phyloP scores from a whole-genome alignment of 805 yeast species.

The Wilhelminamyces savonicus region DNA sequence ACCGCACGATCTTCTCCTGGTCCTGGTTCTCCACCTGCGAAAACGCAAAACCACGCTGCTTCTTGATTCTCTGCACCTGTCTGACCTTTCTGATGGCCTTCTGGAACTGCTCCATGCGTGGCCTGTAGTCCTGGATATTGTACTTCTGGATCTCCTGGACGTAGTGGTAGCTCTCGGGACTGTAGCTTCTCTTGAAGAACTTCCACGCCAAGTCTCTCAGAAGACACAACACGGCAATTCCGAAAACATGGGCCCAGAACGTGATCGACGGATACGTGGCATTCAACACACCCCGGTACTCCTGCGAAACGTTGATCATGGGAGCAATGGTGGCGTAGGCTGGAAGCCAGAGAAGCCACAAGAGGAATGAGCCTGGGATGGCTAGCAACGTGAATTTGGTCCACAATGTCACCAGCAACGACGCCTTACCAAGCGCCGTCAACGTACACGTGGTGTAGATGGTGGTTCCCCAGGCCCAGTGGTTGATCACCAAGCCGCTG shows the following conservation, averaged over 20 bases:
- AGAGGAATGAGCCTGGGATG: conserved; percentile 84
- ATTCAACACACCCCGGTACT: conserved; percentile 72
- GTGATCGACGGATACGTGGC: conserved; percentile 71
- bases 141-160: conserved; percentile 96
- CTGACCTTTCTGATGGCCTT: conserved; percentile 95
- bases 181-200: conserved; percentile 85
- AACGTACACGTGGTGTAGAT: conserved; percentile 80
- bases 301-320: conserved; percentile 68
- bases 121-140: conserved; percentile 87
- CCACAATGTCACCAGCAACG: conserved; percentile 87
- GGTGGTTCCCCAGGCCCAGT: conserved; percentile 95
- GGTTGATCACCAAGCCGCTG: conserved; percentile 70
- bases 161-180: conserved; percentile 87
- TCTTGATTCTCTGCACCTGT: conserved; percentile 96
- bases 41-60: conserved; percentile 97
- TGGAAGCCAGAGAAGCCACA: conserved; percentile 88
- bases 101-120: conserved; percentile 95
- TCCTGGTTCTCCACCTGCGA: conserved; percentile 90
- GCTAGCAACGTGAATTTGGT: conserved; percentile 88
- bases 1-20: conserved; percentile 83
- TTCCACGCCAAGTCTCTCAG: conserved; percentile 91
- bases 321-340: conserved; percentile 85
- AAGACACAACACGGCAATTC: conserved; percentile 73
- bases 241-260: conserved; percentile 78
- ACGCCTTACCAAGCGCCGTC: conserved; percentile 93